Evolutionary conservation across 768 basidiomycete species (phyloP).

Genomic region (Trametes villosa): DNA sequence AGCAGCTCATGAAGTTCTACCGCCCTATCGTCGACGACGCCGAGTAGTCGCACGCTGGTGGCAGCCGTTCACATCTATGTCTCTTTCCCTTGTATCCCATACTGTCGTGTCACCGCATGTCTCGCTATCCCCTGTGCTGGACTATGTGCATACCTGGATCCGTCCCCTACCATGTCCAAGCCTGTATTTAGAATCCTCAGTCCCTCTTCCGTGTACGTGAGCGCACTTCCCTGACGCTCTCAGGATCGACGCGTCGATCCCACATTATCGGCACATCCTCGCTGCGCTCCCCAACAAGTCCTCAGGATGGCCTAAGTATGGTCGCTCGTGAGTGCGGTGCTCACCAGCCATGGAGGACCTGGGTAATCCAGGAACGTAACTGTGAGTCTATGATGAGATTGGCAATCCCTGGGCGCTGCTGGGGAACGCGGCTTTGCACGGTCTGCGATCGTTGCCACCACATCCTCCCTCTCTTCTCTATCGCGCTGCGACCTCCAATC

Average conservation of each 20-base stretch:
- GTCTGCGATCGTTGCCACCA: too few species aligned
- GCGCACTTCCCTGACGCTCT: background rate
- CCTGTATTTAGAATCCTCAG: slow-evolving; percentile 11
- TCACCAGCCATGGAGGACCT: background rate
- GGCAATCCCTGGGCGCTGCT: too few species aligned
- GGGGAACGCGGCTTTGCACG: too few species aligned
- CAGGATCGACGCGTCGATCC: background rate
- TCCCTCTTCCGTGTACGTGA: background rate
- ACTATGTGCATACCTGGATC: slow-evolving; percentile 24
- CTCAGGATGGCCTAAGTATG: background rate
- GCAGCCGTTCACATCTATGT: slow-evolving; percentile 1
- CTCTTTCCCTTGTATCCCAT: slow-evolving; percentile 16
- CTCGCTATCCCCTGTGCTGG: slow-evolving; percentile 18
- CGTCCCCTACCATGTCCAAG: slow-evolving; percentile 9
- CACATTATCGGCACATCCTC: background rate
- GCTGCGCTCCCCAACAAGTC: background rate
- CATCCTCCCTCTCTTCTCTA: too few species aligned
- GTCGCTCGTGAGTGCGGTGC: background rate
- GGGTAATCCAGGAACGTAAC: background rate
- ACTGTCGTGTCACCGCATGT: slow-evolving; percentile 23
- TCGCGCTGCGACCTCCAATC: too few species aligned
- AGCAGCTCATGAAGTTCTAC: slow-evolving; percentile 73
- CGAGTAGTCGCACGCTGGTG: slow-evolving; percentile 30
- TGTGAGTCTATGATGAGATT: background rate
- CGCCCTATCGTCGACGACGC: slow-evolving; percentile 49